Percentiles rank a stretch among this genome's conserved stretches.
Evolutionary conservation across 2,329 filamentous ascomycete genomes (phyloP).

Genomic region (Zarea fungicola): DNA sequence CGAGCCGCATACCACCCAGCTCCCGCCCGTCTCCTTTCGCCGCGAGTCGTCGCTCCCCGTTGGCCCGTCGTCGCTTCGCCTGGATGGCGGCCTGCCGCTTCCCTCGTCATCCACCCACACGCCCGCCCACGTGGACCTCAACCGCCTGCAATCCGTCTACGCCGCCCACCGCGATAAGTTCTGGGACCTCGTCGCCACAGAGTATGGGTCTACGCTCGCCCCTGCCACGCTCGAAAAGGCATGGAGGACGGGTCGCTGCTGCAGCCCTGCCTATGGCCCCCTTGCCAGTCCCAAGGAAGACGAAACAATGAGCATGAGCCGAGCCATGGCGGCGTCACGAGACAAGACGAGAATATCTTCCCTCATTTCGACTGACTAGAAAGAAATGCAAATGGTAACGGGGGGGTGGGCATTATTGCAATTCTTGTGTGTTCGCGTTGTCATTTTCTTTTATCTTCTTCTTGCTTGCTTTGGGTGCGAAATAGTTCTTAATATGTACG

Average conservation of each 20-base stretch:
- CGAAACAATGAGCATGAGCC: constrained; percentile 32
- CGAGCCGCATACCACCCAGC: constrained; percentile 41
- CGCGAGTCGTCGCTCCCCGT: constrained; percentile 25
- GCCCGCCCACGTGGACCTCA: constrained; percentile 51
- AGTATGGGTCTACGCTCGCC: constrained; percentile 62
- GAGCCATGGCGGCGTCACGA: constrained; percentile 31
- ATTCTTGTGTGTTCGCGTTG: no score
- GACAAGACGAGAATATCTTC: constrained; percentile 60
- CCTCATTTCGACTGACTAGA: constrained; percentile 29
- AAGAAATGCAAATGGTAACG: background rate
- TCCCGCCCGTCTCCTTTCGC: constrained; percentile 38
- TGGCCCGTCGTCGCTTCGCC: constrained; percentile 45
- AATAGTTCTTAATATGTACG: background rate
- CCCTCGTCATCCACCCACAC: constrained; percentile 28
- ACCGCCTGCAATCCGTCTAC: constrained; percentile 65
- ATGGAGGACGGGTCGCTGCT: constrained; percentile 51
- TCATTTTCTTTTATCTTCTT: background rate
- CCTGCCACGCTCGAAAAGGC: constrained; percentile 63
- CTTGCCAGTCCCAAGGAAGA: constrained; percentile 44
- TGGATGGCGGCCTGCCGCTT: constrained; percentile 52
- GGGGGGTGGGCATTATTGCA: background rate
- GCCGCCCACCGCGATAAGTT: constrained; percentile 64
- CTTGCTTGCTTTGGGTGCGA: background rate
- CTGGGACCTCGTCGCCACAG: constrained; percentile 66
- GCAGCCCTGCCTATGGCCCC: constrained; percentile 35